phyloP scores from a whole-genome alignment of 164 flowering plant genomes.

The Vitis rupestris region DNA sequence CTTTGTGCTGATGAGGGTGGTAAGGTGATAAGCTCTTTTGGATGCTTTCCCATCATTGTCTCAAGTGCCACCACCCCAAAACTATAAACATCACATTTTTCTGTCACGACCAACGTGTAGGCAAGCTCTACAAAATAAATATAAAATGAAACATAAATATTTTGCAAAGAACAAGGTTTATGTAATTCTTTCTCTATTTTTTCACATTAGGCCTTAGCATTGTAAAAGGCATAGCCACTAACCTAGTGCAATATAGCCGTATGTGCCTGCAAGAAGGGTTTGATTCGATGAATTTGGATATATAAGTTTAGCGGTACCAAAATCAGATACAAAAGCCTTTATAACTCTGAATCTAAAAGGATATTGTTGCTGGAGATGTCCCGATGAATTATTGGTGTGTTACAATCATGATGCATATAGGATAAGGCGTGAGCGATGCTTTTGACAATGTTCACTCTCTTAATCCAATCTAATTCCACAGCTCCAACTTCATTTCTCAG shows the following conservation, averaged over 20 bases:
- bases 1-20: not conserved
- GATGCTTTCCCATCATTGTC: conserved; percentile 22
- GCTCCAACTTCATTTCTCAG: conserved; percentile 11
- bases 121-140: conserved; percentile 11
- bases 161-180: no score
- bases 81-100: conserved; percentile 17
- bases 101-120: conserved; percentile 13
- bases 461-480: conserved; percentile 13
- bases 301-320: conserved; percentile 18
- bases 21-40: conserved; percentile 13
- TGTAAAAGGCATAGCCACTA: not conserved
- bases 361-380: conserved; percentile 19
- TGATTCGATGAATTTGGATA: conserved; percentile 11
- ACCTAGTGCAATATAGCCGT: conserved; percentile 30
- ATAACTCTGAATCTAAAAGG: conserved; percentile 10
- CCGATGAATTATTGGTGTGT: conserved; percentile 17
- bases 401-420: conserved; percentile 15
- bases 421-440: conserved; percentile 9
- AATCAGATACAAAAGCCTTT: conserved; percentile 16
- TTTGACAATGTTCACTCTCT: conserved; percentile 14
- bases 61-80: conserved; percentile 19
- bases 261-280: conserved; percentile 8
- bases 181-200: no score
- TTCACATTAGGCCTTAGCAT: no score
- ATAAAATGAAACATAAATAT: not conserved